A percentile compares a stretch with the other conserved stretches of the same genome.
These are phyloP conservation scores for Phalaenopsis hybrid DNA, from an alignment of 116 monocot species.

Conservation along the genomic window DNA sequence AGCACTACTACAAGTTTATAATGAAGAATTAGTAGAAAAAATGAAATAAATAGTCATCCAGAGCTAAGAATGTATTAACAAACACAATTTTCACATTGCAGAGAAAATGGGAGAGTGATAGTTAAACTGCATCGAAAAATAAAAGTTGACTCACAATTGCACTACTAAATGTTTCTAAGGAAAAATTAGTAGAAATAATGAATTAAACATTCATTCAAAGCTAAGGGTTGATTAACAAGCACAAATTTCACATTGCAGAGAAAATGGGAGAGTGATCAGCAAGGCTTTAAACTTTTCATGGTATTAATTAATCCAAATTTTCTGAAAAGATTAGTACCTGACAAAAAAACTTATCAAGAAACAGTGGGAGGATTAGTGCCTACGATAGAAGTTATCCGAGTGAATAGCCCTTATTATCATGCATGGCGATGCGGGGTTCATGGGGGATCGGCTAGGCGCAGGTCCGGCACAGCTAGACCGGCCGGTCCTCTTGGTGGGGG, in stretches of 20 bases:
- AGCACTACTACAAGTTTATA: neutral
- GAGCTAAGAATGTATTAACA: neutral
- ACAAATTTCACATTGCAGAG: neutral
- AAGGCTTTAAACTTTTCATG: neutral
- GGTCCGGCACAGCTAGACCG: no score
- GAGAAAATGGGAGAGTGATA: neutral
- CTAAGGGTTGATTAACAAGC: neutral
- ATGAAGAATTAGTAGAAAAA: neutral
- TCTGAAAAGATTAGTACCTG: neutral
- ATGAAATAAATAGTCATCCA: neutral
- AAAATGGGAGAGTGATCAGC: neutral
- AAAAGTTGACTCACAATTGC: neutral
- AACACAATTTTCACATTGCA: neutral
- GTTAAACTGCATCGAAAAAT: no score
- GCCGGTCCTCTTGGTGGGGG: no score
- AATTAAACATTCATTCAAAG: neutral
- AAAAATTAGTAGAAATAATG: neutral
- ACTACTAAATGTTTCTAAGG: neutral
- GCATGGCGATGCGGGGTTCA: neutral
- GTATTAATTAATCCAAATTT: neutral
- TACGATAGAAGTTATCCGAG: neutral
- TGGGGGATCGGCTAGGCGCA: no score
- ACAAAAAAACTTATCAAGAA: neutral
- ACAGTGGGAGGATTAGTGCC: neutral
- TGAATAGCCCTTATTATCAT: neutral